These are phyloP conservation scores for Lodderomyces parapsilosis DNA, from an alignment of 1,139 yeast genomes.

Conservation along the genomic window DNA sequence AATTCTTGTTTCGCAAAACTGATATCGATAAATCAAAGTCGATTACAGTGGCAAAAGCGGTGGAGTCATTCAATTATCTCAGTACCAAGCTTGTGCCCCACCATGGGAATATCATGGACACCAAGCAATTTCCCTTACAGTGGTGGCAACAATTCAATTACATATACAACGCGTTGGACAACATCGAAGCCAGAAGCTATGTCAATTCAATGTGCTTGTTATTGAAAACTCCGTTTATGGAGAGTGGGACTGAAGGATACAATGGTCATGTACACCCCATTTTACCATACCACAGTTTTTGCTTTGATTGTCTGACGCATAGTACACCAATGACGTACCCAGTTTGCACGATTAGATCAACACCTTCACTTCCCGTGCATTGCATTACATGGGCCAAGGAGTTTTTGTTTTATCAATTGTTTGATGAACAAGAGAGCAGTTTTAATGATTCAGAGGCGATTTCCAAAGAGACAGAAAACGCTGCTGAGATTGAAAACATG, in stretches of 20 bases:
- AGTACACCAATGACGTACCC: constrained; percentile 84
- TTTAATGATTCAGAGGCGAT: constrained; percentile 34
- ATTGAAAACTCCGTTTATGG: constrained; percentile 74
- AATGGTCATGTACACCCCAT: constrained; percentile 94
- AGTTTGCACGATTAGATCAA: constrained; percentile 93
- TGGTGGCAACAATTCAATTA: constrained; percentile 84
- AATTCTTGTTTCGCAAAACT: constrained; percentile 80
- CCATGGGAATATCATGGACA: constrained; percentile 87
- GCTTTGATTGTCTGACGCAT: constrained; percentile 90
- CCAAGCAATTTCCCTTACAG: constrained; percentile 60
- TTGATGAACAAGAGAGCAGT: constrained; percentile 39
- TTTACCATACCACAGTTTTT: constrained; percentile 77
- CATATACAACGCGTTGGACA: constrained; percentile 90
- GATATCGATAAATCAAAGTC: constrained; percentile 89
- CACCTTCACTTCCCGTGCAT: constrained; percentile 95
- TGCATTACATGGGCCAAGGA: constrained; percentile 98
- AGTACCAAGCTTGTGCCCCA: constrained; percentile 70
- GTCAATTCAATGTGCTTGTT: constrained; percentile 83
- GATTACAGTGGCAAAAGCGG: constrained; percentile 79
- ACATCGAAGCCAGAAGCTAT: constrained; percentile 86
- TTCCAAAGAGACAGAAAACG: constrained; percentile 56
- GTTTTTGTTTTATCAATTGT: constrained; percentile 78
- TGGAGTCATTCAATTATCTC: constrained; percentile 70
- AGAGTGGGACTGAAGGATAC: constrained; percentile 93
- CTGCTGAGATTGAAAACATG: constrained; percentile 67